These are phyloP conservation scores for Piper betle DNA, from an alignment of 164 flowering plant species.

Conservation along the genomic window DNA sequence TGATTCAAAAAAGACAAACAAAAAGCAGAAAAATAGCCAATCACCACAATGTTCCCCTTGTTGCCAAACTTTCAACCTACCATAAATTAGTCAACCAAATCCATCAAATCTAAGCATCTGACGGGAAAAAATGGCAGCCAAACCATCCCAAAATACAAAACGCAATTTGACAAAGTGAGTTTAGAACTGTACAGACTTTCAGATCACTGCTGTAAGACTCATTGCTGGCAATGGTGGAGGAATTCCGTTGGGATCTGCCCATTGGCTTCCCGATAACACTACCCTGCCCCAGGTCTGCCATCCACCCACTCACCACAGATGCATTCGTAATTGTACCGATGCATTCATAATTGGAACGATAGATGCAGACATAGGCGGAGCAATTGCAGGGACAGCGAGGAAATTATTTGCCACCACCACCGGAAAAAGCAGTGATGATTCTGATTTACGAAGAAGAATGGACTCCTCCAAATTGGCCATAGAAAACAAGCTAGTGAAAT, in stretches of 20 bases:
- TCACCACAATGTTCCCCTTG: too few species aligned
- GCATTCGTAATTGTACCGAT: too few species aligned
- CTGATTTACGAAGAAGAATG: constrained; percentile 18
- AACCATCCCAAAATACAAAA: too few species aligned
- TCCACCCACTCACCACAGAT: constrained; percentile 27
- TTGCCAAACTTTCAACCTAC: too few species aligned
- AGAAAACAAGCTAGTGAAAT: neutral
- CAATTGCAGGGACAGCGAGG: neutral
- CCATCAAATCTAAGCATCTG: too few species aligned
- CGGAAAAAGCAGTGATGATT: neutral
- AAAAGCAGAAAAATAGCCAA: too few species aligned
- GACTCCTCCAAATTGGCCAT: constrained; percentile 47
- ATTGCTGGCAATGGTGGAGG: constrained; percentile 65
- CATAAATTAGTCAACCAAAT: too few species aligned
- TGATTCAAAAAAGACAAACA: too few species aligned
- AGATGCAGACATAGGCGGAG: neutral
- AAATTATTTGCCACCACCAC: neutral
- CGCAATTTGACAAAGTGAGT: neutral
- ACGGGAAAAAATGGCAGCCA: too few species aligned
- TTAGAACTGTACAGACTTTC: constrained; percentile 74
- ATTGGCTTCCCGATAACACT: constrained; percentile 65
- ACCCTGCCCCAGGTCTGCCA: constrained; percentile 51
- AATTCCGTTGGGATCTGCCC: constrained; percentile 48
- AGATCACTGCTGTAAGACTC: constrained; percentile 94
- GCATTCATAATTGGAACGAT: too few species aligned